phyloP scores from a whole-genome alignment of 2,329 filamentous ascomycete genomes.

The Colletotrichum lindemuthianum region DNA sequence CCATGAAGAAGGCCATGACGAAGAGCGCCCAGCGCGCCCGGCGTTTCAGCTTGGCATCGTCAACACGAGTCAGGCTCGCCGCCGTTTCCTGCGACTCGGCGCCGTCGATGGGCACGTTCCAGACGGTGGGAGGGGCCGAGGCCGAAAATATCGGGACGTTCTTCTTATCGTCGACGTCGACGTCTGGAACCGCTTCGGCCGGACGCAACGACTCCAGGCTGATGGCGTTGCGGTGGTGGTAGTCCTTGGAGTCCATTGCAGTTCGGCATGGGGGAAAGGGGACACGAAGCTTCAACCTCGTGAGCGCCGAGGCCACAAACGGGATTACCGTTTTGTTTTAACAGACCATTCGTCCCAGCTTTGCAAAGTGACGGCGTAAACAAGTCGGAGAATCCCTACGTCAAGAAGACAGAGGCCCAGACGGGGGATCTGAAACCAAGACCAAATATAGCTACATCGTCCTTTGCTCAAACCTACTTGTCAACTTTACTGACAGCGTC shows the following conservation, averaged over 20 bases:
- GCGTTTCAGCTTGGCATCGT: constrained; percentile 15
- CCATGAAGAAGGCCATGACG: constrained; percentile 29
- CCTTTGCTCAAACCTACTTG: too few relatives aligned
- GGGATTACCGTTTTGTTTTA: too few relatives aligned
- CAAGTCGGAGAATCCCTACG: too few relatives aligned
- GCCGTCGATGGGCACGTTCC: neutral
- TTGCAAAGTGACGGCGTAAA: too few relatives aligned
- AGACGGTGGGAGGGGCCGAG: constrained; percentile 4
- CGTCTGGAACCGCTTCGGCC: neutral
- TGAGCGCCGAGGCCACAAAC: too few relatives aligned
- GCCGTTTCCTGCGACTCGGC: neutral
- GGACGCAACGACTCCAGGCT: constrained; percentile 23
- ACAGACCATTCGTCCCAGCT: too few relatives aligned
- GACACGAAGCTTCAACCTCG: too few relatives aligned
- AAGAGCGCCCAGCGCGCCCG: constrained; percentile 26
- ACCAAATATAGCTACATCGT: too few relatives aligned
- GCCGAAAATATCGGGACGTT: neutral
- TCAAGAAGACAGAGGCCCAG: too few relatives aligned
- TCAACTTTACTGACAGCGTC: too few relatives aligned
- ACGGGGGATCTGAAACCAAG: too few relatives aligned
- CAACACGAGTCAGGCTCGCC: neutral
- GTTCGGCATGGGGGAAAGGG: neutral
- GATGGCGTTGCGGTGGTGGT: constrained; percentile 6
- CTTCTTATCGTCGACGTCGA: constrained; percentile 9
- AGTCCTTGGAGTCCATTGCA: constrained; percentile 24